Conservation (phyloP, 306 rosid genomes). For the Prunus campanulata region DNA sequence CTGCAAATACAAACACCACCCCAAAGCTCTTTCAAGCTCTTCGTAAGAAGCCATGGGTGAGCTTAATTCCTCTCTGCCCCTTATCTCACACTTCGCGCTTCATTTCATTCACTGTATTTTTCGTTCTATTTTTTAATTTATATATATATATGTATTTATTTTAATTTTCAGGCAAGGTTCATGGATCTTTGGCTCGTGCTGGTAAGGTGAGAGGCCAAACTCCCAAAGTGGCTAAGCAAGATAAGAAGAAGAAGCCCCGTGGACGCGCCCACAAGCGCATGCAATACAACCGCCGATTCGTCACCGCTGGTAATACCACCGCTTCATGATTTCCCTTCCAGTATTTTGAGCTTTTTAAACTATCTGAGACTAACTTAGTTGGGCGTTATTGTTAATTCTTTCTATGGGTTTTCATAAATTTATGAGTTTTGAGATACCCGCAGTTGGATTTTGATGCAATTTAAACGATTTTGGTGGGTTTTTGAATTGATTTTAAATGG, state of each 20-base stretch:
- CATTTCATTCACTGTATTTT: no score
- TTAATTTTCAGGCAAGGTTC: conserved; percentile 41
- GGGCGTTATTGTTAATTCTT: not conserved
- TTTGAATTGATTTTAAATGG: not conserved
- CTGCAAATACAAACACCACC: not conserved
- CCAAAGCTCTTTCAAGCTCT: no score
- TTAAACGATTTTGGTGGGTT: not conserved
- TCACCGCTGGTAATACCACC: conserved; percentile 42
- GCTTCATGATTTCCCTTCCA: not conserved
- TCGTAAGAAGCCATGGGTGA: conserved; percentile 4
- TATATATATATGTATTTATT: not conserved
- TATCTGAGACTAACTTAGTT: no score
- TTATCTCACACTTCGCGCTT: not conserved
- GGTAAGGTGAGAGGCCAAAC: conserved; percentile 60
- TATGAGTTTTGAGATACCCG: not conserved
- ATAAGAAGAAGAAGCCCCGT: conserved; percentile 55
- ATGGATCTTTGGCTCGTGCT: conserved; percentile 57
- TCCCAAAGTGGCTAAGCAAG: conserved; percentile 56
- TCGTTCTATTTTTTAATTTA: not conserved
- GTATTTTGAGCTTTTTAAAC: not conserved
- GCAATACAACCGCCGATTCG: conserved; percentile 60
- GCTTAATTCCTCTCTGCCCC: not conserved
- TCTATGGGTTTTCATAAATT: not conserved
- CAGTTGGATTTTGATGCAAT: not conserved
- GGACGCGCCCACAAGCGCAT: conserved; percentile 57